Conservation (phyloP, 192 early-diverging fungal genomes). For the Backusella liffmaniae region DNA sequence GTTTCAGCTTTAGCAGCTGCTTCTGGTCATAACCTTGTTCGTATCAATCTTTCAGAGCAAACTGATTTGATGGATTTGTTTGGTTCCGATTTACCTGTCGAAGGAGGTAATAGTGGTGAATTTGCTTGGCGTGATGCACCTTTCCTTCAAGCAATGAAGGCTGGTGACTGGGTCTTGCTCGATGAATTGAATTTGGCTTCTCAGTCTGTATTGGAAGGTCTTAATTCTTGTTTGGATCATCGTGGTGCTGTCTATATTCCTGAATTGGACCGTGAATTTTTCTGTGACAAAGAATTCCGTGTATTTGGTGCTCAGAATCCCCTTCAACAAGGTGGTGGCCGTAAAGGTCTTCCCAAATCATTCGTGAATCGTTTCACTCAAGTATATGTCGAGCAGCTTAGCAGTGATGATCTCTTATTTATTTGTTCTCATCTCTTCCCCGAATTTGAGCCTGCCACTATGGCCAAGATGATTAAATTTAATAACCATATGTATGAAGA, state of each 20-base stretch:
- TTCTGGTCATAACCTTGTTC: slow-evolving; percentile 82
- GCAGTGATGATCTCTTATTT: slow-evolving; percentile 71
- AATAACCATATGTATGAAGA: slow-evolving; percentile 84
- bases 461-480: slow-evolving; percentile 72
- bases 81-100: slow-evolving; percentile 95
- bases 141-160: slow-evolving; percentile 94
- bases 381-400: slow-evolving; percentile 88
- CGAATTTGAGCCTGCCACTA: slow-evolving; percentile 45
- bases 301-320: slow-evolving; percentile 99
- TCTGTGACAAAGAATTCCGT: slow-evolving; percentile 76
- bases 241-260: slow-evolving; percentile 94
- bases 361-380: slow-evolving; percentile 97
- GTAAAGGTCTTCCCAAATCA: slow-evolving; percentile 96
- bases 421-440: slow-evolving; percentile 65
- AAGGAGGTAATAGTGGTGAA: slow-evolving; percentile 77
- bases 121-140: slow-evolving; percentile 99
- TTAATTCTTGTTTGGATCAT: slow-evolving; percentile 98
- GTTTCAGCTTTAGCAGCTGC: slow-evolving; percentile 77
- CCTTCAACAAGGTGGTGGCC: slow-evolving; percentile 93
- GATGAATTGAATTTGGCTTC: slow-evolving; percentile 99
- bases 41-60: slow-evolving; percentile 98
- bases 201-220: slow-evolving; percentile 96
- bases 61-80: slow-evolving; percentile 99
- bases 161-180: slow-evolving; percentile 94
- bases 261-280: slow-evolving; percentile 89